Base-by-base conservation (phyloP, 768 basidiomycete genomes). In the Phanerodontia chrysosporium region DNA sequence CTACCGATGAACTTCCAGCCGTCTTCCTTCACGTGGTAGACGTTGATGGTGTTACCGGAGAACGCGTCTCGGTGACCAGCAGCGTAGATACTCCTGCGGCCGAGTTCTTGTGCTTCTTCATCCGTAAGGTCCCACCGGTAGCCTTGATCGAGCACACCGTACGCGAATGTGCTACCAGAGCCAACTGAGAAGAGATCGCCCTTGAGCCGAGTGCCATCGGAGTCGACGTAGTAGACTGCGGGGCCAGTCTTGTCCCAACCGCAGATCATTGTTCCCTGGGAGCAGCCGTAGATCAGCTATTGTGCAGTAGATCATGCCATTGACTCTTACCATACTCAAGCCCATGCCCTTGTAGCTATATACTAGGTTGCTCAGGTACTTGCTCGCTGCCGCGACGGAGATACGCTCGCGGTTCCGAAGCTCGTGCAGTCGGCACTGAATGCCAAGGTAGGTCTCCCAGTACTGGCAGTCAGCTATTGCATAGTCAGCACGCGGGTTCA, bases 231-330 rank as follows among this genome's bases (percentile, higher is more conserved):
- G 78, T 95, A 98, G 27, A 99, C 79, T 22, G 92, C 85, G 21
- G 95, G 95, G 0, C 95, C 97, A 13, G 95, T 98, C 79, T 98
- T 98, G 76, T 99, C 97, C 95, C 95, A 98, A 27, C 97, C 97
- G 67, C 95, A 98, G 58, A 99, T 95, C 97, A 98, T 99, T 0
- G 97, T 99, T 51, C 97, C 97, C 94, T 95, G 66, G 12, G 49
- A 3, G 49, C 25, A 12, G 48, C 9, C 65, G 45, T 44, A n/a
- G 52, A 48, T 35, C 60, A 39, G 45, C 39, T 42, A 45, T 30
- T 30, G 13, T n/a, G 5, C 4, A 29, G 49, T 18, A 12, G 39
- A 7, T 4, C 4, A 18, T 9, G 51, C 51, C 45, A 52, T 49
- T 5, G 32, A 24, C 16, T 72, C 86, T n/a, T 56, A 94, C 94